phyloP scores from a whole-genome alignment of 345 rosid genomes.

The Gossypium mustelinum region DNA sequence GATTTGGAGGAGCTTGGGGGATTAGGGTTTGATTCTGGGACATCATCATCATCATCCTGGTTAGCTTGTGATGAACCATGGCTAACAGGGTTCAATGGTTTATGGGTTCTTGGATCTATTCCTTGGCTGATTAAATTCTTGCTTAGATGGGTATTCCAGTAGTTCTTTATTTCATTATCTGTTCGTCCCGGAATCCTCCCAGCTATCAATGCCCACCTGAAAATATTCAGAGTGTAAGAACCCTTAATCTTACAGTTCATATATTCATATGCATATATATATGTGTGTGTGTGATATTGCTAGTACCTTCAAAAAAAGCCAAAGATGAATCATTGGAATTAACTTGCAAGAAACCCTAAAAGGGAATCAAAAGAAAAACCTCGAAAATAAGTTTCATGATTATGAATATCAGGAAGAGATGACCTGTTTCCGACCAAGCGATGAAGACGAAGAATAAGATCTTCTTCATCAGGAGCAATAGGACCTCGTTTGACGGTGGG shows the following conservation, averaged over 20 bases:
- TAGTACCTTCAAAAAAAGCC: not conserved
- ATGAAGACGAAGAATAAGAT: conserved; percentile 90
- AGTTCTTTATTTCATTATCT: not conserved
- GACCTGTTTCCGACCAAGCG: conserved; percentile 69
- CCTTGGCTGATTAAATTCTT: not conserved
- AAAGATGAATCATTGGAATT: not conserved
- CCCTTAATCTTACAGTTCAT: not conserved
- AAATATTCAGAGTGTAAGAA: not conserved
- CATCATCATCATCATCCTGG: not conserved
- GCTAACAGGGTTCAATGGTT: conserved; percentile 36
- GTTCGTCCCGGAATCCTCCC: conserved; percentile 39
- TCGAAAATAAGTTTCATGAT: not conserved
- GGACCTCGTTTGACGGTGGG: conserved; percentile 73
- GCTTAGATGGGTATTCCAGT: not conserved
- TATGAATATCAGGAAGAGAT: too few species aligned
- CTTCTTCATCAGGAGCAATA: conserved; percentile 81
- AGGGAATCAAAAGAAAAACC: not conserved
- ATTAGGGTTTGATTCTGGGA: conserved; percentile 23
- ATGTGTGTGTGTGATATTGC: too few species aligned
- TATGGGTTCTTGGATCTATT: conserved; percentile 64
- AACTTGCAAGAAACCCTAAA: conserved; percentile 5
- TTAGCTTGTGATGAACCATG: conserved; percentile 3
- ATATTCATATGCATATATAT: too few species aligned
- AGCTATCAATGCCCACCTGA: conserved; percentile 81
- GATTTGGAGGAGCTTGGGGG: conserved; percentile 24